Evolutionary conservation across 2,329 filamentous ascomycete genomes (phyloP).

Genomic region (Pseudocercospora cruenta): DNA sequence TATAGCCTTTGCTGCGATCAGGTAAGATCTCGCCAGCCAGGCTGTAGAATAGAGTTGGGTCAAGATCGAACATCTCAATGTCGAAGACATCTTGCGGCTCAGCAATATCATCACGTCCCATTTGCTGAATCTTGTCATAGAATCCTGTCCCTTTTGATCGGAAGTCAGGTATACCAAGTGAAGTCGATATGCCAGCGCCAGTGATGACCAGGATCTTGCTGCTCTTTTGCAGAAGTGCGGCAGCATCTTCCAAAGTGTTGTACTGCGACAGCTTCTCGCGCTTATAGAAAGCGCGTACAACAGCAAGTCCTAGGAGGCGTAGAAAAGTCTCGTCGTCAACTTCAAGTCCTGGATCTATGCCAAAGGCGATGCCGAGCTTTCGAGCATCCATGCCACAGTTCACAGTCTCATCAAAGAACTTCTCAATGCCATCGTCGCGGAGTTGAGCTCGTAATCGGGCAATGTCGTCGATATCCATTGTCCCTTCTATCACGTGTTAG

Average conservation of each 20-base stretch:
- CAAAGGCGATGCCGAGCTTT: slow-evolving; percentile 85
- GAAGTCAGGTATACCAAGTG: slow-evolving; percentile 95
- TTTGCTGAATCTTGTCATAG: slow-evolving; percentile 79
- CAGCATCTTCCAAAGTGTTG: slow-evolving; percentile 88
- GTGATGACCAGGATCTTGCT: slow-evolving; percentile 92
- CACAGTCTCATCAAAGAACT: slow-evolving; percentile 75
- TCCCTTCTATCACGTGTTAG: slow-evolving; percentile 23
- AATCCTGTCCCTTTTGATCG: slow-evolving; percentile 90
- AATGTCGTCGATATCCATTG: slow-evolving; percentile 18
- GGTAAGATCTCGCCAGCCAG: slow-evolving; percentile 90
- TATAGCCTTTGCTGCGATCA: slow-evolving; percentile 70
- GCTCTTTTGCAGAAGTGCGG: slow-evolving; percentile 70
- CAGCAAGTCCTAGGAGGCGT: slow-evolving; percentile 72
- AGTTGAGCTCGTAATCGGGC: slow-evolving; percentile 46
- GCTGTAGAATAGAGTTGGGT: slow-evolving; percentile 88
- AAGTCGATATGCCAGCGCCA: slow-evolving; percentile 94
- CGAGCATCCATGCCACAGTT: slow-evolving; percentile 72
- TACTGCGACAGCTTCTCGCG: slow-evolving; percentile 77
- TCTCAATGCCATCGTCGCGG: slow-evolving; percentile 73
- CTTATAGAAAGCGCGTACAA: slow-evolving; percentile 79
- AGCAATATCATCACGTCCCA: slow-evolving; percentile 61
- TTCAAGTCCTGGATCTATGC: slow-evolving; percentile 66
- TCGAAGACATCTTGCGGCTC: slow-evolving; percentile 97
- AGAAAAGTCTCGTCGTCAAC: slow-evolving; percentile 74
- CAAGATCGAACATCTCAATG: slow-evolving; percentile 80